phyloP scores from a whole-genome alignment of 164 flowering plant genomes.

The Tetracentron sinense region DNA sequence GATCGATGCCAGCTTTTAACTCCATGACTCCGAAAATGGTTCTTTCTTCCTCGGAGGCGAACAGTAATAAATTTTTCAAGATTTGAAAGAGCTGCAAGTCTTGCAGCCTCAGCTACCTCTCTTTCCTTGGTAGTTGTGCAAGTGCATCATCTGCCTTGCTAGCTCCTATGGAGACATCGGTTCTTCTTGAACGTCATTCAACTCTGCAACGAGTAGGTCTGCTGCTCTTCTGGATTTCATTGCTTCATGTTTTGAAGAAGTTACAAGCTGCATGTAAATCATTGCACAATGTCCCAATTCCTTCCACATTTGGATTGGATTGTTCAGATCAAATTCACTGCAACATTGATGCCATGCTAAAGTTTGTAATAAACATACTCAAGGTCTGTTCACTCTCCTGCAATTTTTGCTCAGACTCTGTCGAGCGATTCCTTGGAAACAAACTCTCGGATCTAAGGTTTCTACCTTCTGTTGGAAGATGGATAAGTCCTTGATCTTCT shows the following conservation, averaged over 20 bases:
- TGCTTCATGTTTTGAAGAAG: slow-evolving; percentile 61
- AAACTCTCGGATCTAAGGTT: slow-evolving; percentile 49
- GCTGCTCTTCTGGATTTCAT: slow-evolving; percentile 81
- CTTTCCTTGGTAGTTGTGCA: slow-evolving; percentile 43
- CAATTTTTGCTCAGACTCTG: slow-evolving; percentile 48
- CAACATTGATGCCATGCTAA: slow-evolving; percentile 48
- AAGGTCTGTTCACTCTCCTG: slow-evolving; percentile 45
- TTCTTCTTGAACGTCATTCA: slow-evolving; percentile 98
- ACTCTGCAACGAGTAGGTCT: slow-evolving; percentile 77
- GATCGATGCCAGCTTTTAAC: slow-evolving; percentile 39
- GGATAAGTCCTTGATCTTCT: slow-evolving; percentile 46
- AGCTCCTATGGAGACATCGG: slow-evolving; percentile 88
- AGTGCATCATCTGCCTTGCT: slow-evolving; percentile 36
- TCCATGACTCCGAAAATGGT: slow-evolving; percentile 33
- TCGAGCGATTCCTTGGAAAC: slow-evolving; percentile 42
- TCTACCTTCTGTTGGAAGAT: slow-evolving; percentile 39
- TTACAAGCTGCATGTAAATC: slow-evolving; percentile 45
- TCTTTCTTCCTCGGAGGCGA: slow-evolving; percentile 39
- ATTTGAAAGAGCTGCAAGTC: slow-evolving; percentile 53
- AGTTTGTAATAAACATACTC: slow-evolving; percentile 37
- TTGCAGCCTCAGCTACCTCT: slow-evolving; percentile 58
- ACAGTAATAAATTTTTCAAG: slow-evolving; percentile 37
- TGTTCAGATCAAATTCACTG: slow-evolving; percentile 25
- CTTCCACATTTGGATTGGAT: slow-evolving; percentile 62
- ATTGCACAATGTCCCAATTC: slow-evolving; percentile 34